phyloP scores from a whole-genome alignment of 2,329 filamentous ascomycete genomes.

The Chlorencoelia australis region DNA sequence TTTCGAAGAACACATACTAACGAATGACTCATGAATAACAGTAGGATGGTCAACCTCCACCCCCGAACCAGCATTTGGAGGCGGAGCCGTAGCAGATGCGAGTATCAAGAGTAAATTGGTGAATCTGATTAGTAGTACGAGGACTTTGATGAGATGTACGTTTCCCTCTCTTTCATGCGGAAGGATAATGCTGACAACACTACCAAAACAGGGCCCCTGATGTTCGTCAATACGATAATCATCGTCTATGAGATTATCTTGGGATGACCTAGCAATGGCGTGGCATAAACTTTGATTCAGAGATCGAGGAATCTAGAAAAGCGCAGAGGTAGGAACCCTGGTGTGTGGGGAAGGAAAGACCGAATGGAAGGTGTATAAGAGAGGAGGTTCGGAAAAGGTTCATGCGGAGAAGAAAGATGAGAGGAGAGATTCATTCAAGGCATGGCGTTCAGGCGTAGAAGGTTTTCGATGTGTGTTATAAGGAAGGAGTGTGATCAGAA shows the following conservation, averaged over 20 bases:
- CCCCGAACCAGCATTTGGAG: slow-evolving; percentile 66
- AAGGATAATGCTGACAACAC: neutral
- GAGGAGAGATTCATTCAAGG: too few relatives aligned
- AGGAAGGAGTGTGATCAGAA: too few relatives aligned
- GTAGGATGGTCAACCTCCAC: slow-evolving; percentile 70
- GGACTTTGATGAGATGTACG: slow-evolving; percentile 88
- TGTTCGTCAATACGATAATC: slow-evolving; percentile 71
- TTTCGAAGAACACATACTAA: slow-evolving; percentile 4
- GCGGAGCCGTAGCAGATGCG: slow-evolving; percentile 49
- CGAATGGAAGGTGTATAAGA: too few relatives aligned
- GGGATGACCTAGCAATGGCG: slow-evolving; percentile 37
- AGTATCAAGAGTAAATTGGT: slow-evolving; percentile 81
- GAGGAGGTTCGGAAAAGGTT: too few relatives aligned
- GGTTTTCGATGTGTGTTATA: too few relatives aligned
- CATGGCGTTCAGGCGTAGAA: too few relatives aligned
- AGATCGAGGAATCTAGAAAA: too few relatives aligned
- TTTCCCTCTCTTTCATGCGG: slow-evolving; percentile 17
- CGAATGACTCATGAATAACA: slow-evolving; percentile 29
- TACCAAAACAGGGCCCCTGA: slow-evolving; percentile 59
- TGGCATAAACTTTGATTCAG: too few relatives aligned
- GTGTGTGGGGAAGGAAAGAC: too few relatives aligned
- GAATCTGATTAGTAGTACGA: slow-evolving; percentile 80
- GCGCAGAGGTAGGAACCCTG: too few relatives aligned
- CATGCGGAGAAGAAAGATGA: too few relatives aligned
- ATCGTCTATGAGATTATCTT: slow-evolving; percentile 75